Evolutionary conservation across 2,329 filamentous ascomycete genomes (phyloP), one percentile per base, ranked within the genome.

Genomic region (Aspergillus candidus): DNA sequence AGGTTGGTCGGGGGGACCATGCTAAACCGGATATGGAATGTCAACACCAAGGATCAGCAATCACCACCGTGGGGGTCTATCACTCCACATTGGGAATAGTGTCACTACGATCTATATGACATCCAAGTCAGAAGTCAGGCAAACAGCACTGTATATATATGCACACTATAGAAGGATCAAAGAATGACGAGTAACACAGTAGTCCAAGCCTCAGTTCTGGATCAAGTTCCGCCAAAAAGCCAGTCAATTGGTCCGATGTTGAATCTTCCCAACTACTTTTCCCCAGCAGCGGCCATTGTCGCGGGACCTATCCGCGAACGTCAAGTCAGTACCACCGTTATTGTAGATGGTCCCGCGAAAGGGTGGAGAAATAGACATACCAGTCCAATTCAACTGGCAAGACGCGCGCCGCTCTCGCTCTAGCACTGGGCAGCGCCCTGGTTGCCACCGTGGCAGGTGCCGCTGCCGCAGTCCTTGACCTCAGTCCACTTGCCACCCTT

Each of bases 341-440:
- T 27, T 6, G 1, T 10, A 3, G 2, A 27, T 27, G 6, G 2
- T 10, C 7, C 6, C 3, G 22, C 8, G 22, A 27, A 7, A 27
- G 10, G 14, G 13, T 3, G 18, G 33, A 11, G 31, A n/a, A 15
- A 22, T 22, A 32, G 34, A 5, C 15, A 10, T 14, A 43, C 35
- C 32, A 6, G 6, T 2, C 10, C 31, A 32, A 8, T 10, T 11
- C 29, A 13, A 10, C 10, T 12, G 2, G 12, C 32, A 18, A 27
- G 22, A 27, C 8, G 7, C 22, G 4, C 22, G 4, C 7, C 8
- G 7, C 10, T 27, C 22, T 13, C 13, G 11, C 10, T 39, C 33
- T 52, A 50, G 18, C 45, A 50, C 10, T 8, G 13, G 14, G 47
- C 45, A 36, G 41, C 47, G 4, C 47, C 45, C 4, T 50, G 4